Conservation (phyloP, 768 basidiomycete genomes). For the Dentipellis sp. region DNA sequence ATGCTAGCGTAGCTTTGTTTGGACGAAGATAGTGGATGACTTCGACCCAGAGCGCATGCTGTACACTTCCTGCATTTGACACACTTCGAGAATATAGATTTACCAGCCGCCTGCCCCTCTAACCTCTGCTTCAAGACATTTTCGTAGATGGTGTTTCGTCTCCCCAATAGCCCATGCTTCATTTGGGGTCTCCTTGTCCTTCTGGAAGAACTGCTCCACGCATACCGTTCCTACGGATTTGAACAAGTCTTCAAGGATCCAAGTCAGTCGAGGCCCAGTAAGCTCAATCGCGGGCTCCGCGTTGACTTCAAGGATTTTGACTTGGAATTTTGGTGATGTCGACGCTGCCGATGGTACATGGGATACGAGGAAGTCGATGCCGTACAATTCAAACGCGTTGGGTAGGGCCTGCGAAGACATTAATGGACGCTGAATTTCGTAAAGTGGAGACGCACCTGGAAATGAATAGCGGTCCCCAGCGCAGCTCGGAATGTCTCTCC, state of each 20-base stretch:
- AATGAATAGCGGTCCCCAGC: constrained; percentile 70
- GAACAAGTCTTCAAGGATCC: constrained; percentile 80
- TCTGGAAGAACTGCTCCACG: constrained; percentile 55
- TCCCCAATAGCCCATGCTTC: constrained; percentile 43
- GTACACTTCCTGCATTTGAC: no score
- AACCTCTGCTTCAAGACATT: constrained; percentile 55
- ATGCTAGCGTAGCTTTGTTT: no score
- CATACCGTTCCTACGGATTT: constrained; percentile 55
- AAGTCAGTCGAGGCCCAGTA: constrained; percentile 74
- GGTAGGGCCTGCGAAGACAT: constrained; percentile 52
- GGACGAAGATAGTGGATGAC: no score
- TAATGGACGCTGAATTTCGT: background rate
- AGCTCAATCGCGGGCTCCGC: constrained; percentile 94
- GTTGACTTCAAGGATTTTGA: constrained; percentile 85
- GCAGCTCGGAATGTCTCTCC: constrained; percentile 84
- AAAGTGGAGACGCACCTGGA: constrained; percentile 47
- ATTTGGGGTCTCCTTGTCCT: constrained; percentile 22
- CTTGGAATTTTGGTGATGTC: constrained; percentile 31
- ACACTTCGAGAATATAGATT: no score
- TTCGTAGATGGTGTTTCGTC: constrained; percentile 43
- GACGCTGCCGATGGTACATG: constrained; percentile 21
- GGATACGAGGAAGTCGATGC: constrained; percentile 83
- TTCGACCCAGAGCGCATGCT: no score
- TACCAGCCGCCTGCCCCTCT: constrained; percentile 19
- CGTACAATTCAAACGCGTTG: constrained; percentile 93